These are phyloP conservation scores for Medicago arabica DNA, from an alignment of 306 rosid genomes.

Conservation along the genomic window DNA sequence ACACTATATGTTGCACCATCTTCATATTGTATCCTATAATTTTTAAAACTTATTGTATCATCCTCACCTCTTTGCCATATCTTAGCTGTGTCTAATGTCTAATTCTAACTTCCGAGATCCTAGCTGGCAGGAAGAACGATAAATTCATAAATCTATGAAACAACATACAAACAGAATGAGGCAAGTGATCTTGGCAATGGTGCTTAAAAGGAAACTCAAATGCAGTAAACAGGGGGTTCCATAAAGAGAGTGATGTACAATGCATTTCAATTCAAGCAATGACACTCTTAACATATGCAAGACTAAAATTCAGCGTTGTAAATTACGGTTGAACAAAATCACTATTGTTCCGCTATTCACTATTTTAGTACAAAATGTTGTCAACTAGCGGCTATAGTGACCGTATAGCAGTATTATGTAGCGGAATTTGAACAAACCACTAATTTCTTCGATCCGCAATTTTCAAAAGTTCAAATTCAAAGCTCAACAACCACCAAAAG, in stretches of 20 bases:
- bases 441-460: not conserved
- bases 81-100: not conserved
- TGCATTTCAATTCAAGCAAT: constrained; percentile 31
- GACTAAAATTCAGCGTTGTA: not conserved
- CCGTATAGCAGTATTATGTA: not conserved
- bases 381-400: not conserved
- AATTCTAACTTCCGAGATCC: not conserved
- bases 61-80: not conserved
- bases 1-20: not conserved
- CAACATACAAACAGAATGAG: constrained; percentile 11
- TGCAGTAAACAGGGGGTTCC: not conserved
- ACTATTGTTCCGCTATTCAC: not conserved
- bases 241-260: constrained; percentile 15
- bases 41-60: not conserved
- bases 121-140: constrained; percentile 1
- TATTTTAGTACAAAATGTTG: not conserved
- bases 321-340: not conserved
- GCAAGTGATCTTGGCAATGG: constrained; percentile 12
- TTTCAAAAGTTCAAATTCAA: constrained; percentile 46
- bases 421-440: not conserved
- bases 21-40: not conserved
- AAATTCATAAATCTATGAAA: not conserved
- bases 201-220: constrained; percentile 17
- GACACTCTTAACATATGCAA: constrained; percentile 23
- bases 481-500: constrained; percentile 34